These are phyloP conservation scores for Terfezia boudieri DNA, from an alignment of 495 filamentous ascomycete species.

Conservation along the genomic window DNA sequence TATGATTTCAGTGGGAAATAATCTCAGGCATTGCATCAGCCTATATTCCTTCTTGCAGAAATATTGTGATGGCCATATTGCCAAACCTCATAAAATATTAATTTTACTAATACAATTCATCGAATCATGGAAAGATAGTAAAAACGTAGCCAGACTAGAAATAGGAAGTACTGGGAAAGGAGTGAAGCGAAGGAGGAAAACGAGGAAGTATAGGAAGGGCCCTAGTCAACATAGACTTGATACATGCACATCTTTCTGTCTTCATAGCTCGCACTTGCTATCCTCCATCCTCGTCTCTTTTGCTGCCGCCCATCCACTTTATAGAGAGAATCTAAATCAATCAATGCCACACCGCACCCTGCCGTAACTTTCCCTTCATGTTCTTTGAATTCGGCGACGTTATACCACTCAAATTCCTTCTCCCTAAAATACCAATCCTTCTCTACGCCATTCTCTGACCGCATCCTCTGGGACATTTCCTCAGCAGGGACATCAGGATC, in stretches of 20 bases:
- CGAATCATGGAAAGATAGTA: too few relatives aligned
- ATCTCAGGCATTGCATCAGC: too few relatives aligned
- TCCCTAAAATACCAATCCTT: not conserved
- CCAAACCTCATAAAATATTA: too few relatives aligned
- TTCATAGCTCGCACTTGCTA: not conserved
- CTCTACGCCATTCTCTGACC: not conserved
- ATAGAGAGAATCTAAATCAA: not conserved
- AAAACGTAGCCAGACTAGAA: too few relatives aligned
- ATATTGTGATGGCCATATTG: too few relatives aligned
- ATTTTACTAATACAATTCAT: too few relatives aligned
- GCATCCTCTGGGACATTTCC: not conserved
- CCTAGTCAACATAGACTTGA: not conserved
- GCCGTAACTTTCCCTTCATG: not conserved
- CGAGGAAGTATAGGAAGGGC: not conserved
- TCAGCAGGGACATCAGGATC: not conserved
- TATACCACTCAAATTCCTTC: not conserved
- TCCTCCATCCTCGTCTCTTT: not conserved
- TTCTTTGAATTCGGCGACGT: not conserved
- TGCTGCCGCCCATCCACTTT: not conserved
- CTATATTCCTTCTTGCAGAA: too few relatives aligned
- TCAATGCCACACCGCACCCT: not conserved
- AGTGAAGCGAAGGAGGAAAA: too few relatives aligned
- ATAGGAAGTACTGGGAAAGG: too few relatives aligned
- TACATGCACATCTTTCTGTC: not conserved
- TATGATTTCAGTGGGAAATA: too few relatives aligned